Evolutionary conservation across 2,329 filamentous ascomycete genomes (phyloP).

Genomic region (Diaporthe ilicicola): DNA sequence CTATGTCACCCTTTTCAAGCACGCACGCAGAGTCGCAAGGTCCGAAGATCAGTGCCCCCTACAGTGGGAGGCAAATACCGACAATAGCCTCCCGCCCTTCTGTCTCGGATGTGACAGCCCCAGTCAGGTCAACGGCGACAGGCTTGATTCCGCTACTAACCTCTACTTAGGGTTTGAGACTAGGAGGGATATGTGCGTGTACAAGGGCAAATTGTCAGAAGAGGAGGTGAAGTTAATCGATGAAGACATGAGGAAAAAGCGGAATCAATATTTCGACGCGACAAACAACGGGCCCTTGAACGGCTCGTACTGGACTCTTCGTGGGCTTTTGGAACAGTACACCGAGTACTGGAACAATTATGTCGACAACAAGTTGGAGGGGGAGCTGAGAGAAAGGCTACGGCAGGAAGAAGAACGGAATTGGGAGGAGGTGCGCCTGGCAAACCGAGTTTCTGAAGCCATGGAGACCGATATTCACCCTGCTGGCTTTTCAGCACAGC

Average conservation of each 20-base stretch:
- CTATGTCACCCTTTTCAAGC: not conserved
- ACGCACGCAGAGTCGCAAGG: not conserved
- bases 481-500: not conserved
- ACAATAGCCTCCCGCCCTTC: not conserved
- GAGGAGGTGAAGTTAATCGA: not conserved
- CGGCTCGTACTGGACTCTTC: not conserved
- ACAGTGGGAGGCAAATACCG: not conserved
- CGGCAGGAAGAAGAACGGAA: not conserved
- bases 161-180: not conserved
- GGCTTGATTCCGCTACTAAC: not conserved
- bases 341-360: not conserved
- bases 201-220: not conserved
- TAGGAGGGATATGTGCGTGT: not conserved
- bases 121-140: not conserved
- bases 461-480: not conserved
- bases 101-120: not conserved
- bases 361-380: not conserved
- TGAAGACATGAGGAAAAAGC: no score
- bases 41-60: not conserved
- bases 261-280: no score
- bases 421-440: not conserved
- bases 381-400: not conserved
- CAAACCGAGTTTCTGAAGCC: not conserved
- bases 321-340: not conserved
- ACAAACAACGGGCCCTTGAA: not conserved